Evolutionary conservation across 2,329 filamentous ascomycete species (phyloP).

Genomic region (Cladophialophora bantiana): DNA sequence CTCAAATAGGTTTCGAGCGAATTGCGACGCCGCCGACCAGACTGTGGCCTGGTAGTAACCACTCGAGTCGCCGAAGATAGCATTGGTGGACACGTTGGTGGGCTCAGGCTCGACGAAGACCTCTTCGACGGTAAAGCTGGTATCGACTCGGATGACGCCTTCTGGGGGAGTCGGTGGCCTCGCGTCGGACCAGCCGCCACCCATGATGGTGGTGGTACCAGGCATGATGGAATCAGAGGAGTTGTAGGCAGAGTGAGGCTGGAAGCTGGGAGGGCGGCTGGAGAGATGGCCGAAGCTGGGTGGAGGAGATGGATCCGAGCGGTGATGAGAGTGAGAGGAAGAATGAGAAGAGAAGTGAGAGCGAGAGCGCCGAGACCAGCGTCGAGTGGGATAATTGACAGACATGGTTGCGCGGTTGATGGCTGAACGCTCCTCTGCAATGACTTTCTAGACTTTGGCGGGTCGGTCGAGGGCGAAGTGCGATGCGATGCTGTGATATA

Average conservation of each 20-base stretch:
- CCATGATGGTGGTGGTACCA: slow-evolving; percentile 9
- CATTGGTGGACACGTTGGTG: neutral
- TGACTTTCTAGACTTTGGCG: neutral
- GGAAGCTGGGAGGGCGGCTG: neutral
- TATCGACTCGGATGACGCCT: slow-evolving; percentile 21
- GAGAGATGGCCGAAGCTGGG: slow-evolving; percentile 6
- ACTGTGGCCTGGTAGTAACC: slow-evolving; percentile 15
- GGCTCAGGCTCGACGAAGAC: slow-evolving; percentile 1
- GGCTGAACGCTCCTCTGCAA: slow-evolving; percentile 12
- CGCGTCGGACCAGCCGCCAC: neutral
- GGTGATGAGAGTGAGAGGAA: neutral
- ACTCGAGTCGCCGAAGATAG: slow-evolving; percentile 19
- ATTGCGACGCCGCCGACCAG: slow-evolving; percentile 14
- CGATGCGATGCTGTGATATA: neutral
- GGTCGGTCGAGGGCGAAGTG: neutral
- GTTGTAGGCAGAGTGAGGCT: neutral
- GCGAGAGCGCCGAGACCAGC: neutral
- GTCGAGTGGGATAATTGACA: neutral
- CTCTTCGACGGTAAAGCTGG: slow-evolving; percentile 16
- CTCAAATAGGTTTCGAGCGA: slow-evolving; percentile 5
- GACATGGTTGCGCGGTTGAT: neutral
- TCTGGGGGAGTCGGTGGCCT: slow-evolving; percentile 11
- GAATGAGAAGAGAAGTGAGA: slow-evolving; percentile 6
- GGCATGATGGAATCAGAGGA: neutral
- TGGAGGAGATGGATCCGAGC: slow-evolving; percentile 3